Percentiles rank a stretch among this genome's conserved stretches.
These are phyloP conservation scores for Puccinia horiana DNA, from an alignment of 1,284 basidiomycete genomes.

Conservation along the genomic window DNA sequence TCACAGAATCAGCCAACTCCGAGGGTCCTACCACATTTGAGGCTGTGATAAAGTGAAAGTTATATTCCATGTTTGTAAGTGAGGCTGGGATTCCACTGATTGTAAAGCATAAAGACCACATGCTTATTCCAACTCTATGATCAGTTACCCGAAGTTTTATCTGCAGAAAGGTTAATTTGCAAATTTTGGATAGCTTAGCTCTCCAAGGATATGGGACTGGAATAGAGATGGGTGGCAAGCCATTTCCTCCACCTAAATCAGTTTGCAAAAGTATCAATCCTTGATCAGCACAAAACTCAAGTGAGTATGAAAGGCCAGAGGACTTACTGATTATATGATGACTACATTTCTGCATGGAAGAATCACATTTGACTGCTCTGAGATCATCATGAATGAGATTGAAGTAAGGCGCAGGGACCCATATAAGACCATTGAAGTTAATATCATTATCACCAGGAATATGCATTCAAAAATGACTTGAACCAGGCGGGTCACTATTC, in stretches of 20 bases:
- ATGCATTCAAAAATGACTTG: background rate
- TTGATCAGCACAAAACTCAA: too few relatives aligned
- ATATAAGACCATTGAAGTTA: background rate
- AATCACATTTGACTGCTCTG: background rate
- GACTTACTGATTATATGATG: background rate
- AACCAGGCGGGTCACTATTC: background rate
- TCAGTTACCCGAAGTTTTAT: conserved; percentile 59
- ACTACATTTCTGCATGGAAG: too few relatives aligned
- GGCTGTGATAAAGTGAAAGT: conserved; percentile 61
- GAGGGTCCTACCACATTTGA: conserved; percentile 59
- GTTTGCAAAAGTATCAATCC: background rate
- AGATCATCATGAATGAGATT: background rate
- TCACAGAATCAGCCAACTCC: conserved; percentile 61
- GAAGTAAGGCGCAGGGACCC: background rate
- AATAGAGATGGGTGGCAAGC: background rate
- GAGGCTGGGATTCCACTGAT: conserved; percentile 57
- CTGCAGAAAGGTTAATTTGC: conserved; percentile 61
- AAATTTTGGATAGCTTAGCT: conserved; percentile 50
- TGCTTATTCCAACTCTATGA: conserved; percentile 50
- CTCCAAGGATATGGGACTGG: conserved; percentile 43
- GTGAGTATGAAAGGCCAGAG: background rate
- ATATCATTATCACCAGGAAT: background rate
- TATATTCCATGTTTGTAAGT: conserved; percentile 54
- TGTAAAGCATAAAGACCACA: conserved; percentile 58
- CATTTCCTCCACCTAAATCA: background rate